These are phyloP conservation scores for Lachancea mirantina DNA, from an alignment of 805 yeast genomes.

Conservation along the genomic window DNA sequence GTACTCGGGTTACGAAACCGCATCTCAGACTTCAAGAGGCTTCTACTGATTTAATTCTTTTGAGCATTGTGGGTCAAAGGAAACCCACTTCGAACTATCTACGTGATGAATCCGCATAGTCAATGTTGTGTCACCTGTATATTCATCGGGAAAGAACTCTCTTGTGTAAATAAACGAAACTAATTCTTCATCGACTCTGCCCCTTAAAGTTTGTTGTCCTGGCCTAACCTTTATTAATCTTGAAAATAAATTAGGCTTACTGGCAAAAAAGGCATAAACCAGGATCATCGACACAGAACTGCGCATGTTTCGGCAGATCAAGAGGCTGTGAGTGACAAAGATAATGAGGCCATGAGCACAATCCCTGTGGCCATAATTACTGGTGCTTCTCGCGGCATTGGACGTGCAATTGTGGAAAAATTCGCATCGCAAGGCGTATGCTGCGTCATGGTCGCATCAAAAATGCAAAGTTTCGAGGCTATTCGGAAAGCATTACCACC, in stretches of 20 bases:
- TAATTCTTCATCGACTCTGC: too few species aligned
- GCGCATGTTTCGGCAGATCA: too few species aligned
- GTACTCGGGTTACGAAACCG: slow-evolving; percentile 29
- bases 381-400: slow-evolving; percentile 41
- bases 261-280: too few species aligned
- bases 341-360: slow-evolving; percentile 5
- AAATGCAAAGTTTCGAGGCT: slow-evolving; percentile 8
- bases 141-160: not conserved
- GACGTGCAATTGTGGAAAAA: slow-evolving; percentile 29
- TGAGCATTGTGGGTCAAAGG: not conserved
- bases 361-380: slow-evolving; percentile 32
- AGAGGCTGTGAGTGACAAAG: too few species aligned
- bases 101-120: too few species aligned
- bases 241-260: too few species aligned
- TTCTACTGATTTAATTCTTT: slow-evolving; percentile 18
- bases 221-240: too few species aligned
- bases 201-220: too few species aligned
- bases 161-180: slow-evolving; percentile 2
- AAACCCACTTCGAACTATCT: too few species aligned
- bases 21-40: slow-evolving; percentile 31
- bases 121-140: too few species aligned
- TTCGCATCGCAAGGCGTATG: slow-evolving; percentile 23
- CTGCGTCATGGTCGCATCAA: slow-evolving; percentile 25
- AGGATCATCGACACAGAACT: too few species aligned
- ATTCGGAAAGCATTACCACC: slow-evolving; percentile 9